Evolutionary conservation across 192 early-diverging fungal species (phyloP).

Genomic region (Mortierella antarctica): DNA sequence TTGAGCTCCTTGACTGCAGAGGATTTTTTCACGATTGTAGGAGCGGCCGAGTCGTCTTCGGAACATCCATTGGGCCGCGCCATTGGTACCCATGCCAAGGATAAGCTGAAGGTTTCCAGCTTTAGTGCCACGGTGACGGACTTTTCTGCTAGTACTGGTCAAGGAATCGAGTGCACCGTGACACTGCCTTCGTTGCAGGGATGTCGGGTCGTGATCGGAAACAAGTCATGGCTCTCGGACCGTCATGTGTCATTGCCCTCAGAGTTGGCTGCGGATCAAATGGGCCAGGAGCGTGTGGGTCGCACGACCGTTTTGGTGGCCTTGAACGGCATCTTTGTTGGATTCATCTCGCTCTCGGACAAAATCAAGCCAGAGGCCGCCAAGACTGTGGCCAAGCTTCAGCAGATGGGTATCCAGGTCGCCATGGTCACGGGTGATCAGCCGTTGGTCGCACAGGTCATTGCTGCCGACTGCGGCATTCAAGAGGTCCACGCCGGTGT

Average conservation of each 20-base stretch:
- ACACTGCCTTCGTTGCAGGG: slow-evolving; percentile 18
- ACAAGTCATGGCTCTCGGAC: slow-evolving; percentile 69
- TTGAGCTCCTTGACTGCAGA: slow-evolving; percentile 55
- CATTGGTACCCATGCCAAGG: slow-evolving; percentile 69
- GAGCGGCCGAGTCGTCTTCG: slow-evolving; percentile 80
- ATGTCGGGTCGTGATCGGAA: slow-evolving; percentile 78
- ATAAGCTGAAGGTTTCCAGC: slow-evolving; percentile 45
- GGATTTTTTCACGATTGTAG: slow-evolving; percentile 72
- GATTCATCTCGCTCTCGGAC: slow-evolving; percentile 88
- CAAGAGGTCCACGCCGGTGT: slow-evolving; percentile 89
- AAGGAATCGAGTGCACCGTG: slow-evolving; percentile 74
- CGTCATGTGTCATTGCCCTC: slow-evolving; percentile 59
- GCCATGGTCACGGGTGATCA: slow-evolving; percentile 97
- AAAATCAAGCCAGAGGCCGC: slow-evolving; percentile 82
- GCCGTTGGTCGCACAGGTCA: slow-evolving; percentile 80
- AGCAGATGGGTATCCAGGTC: slow-evolving; percentile 78
- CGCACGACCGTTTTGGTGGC: slow-evolving; percentile 86
- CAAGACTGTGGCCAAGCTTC: slow-evolving; percentile 75
- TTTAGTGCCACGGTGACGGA: slow-evolving; percentile 59
- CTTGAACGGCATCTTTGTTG: slow-evolving; percentile 66
- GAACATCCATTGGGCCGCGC: slow-evolving; percentile 95
- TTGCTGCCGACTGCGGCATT: slow-evolving; percentile 88
- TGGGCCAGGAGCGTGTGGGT: slow-evolving; percentile 71
- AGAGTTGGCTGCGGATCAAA: slow-evolving; percentile 39
- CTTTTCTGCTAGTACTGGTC: slow-evolving; percentile 78